These are phyloP conservation scores for Phytopythium vexans DNA, from an alignment of 352 stramenopile species.

Conservation along the genomic window DNA sequence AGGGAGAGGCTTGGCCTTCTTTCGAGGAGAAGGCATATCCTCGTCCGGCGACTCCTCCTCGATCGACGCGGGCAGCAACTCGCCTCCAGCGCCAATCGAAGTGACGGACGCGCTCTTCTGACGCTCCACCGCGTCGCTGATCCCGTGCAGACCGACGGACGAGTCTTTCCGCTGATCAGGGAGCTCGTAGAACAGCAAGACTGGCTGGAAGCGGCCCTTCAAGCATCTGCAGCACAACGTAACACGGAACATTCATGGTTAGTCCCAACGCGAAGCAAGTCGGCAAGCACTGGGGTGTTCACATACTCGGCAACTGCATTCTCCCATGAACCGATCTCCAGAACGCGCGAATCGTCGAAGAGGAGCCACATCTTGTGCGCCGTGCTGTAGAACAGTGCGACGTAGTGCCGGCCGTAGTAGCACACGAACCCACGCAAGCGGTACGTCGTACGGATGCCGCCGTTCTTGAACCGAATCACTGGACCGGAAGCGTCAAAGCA, in stretches of 20 bases:
- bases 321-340: constrained; percentile 72
- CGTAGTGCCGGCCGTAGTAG: constrained; percentile 84
- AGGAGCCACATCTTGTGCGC: constrained; percentile 86
- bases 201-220: constrained; percentile 79
- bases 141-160: constrained; percentile 59
- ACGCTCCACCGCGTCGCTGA: constrained; percentile 28
- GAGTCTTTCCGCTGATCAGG: constrained; percentile 81
- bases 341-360: constrained; percentile 79
- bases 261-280: neutral
- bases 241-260: neutral
- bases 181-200: constrained; percentile 83
- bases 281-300: neutral
- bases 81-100: constrained; percentile 34
- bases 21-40: constrained; percentile 29
- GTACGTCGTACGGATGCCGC: constrained; percentile 71
- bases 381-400: constrained; percentile 82
- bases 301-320: constrained; percentile 64
- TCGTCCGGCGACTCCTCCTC: constrained; percentile 47
- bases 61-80: constrained; percentile 50
- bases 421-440: constrained; percentile 79
- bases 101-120: constrained; percentile 60
- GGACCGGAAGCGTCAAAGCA: constrained; percentile 68
- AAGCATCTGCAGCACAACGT: constrained; percentile 34
- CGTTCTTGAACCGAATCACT: constrained; percentile 67
- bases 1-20: constrained; percentile 5